Evolutionary conservation across 306 rosid species (phyloP).

Genomic region (Casuarina glauca): DNA sequence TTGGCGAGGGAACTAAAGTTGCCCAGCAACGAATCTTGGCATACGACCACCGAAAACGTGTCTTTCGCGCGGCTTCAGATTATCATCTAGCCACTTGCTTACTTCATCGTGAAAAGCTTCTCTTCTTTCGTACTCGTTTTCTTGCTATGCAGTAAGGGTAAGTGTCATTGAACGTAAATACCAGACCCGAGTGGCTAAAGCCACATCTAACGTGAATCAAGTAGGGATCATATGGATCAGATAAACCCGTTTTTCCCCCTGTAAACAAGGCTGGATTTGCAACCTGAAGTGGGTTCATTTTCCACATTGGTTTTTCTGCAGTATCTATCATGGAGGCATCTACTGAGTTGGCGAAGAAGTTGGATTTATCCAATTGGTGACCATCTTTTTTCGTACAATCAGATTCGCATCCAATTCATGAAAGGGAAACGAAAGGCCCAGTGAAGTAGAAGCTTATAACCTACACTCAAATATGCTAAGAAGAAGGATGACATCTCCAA

Average conservation of each 20-base stretch:
- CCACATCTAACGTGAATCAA: too few species aligned
- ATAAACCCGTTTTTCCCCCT: neutral
- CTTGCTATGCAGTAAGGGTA: neutral
- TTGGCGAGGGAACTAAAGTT: conserved; percentile 5
- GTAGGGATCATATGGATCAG: neutral
- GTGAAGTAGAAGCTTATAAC: neutral
- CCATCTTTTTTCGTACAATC: conserved; percentile 28
- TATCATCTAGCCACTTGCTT: neutral
- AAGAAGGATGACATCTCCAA: neutral
- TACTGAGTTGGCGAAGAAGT: conserved; percentile 54
- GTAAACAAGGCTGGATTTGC: neutral
- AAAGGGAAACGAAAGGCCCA: conserved; percentile 22
- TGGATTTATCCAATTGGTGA: conserved; percentile 69
- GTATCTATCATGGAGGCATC: conserved; percentile 61
- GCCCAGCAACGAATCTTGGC: conserved; percentile 49
- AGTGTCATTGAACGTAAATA: too few species aligned
- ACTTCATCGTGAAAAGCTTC: neutral
- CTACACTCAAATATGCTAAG: conserved; percentile 2
- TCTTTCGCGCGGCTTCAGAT: conserved; percentile 60
- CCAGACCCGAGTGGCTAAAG: too few species aligned
- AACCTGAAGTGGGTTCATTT: conserved; percentile 6
- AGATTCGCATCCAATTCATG: conserved; percentile 48
- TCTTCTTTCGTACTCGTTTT: neutral
- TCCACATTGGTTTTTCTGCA: conserved; percentile 24
- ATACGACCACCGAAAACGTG: conserved; percentile 48